These are phyloP conservation scores for Lichtheimia ramosa DNA, from an alignment of 371 early-diverging fungal species.

Conservation along the genomic window DNA sequence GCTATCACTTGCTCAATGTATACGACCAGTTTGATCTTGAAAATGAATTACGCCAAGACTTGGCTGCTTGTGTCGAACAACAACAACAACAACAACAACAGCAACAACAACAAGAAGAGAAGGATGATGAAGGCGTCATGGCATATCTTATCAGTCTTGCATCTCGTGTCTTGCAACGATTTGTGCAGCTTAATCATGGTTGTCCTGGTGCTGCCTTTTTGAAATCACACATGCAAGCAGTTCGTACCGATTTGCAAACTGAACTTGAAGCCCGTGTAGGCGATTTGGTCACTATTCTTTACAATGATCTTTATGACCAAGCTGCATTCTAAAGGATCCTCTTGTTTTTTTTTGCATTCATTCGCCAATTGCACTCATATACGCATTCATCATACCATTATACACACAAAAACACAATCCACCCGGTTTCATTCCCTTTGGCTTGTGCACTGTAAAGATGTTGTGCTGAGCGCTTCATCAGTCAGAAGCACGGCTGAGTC, in stretches of 20 bases:
- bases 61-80: conserved; percentile 4
- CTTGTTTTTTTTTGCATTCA: conserved; percentile 1
- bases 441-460: too few relatives aligned
- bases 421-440: background rate
- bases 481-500: too few relatives aligned
- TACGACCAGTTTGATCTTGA: conserved; percentile 10
- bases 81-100: background rate
- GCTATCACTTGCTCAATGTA: conserved; percentile 3
- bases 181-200: too few relatives aligned
- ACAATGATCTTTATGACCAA: conserved; percentile 17
- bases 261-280: conserved; percentile 15
- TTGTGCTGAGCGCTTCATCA: too few relatives aligned
- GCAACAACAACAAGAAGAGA: background rate
- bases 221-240: conserved; percentile 2
- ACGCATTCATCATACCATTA: conserved; percentile 3
- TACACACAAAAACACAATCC: background rate
- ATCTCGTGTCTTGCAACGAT: too few relatives aligned
- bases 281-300: conserved; percentile 16
- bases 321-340: background rate
- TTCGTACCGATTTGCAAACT: conserved; percentile 4
- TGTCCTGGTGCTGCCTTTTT: conserved; percentile 1
- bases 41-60: conserved; percentile 8
- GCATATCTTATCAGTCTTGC: background rate
- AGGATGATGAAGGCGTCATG: background rate
- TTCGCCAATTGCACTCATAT: background rate